Base-by-base conservation (phyloP, 495 filamentous ascomycete genomes). In the Penicillium roqueforti region DNA sequence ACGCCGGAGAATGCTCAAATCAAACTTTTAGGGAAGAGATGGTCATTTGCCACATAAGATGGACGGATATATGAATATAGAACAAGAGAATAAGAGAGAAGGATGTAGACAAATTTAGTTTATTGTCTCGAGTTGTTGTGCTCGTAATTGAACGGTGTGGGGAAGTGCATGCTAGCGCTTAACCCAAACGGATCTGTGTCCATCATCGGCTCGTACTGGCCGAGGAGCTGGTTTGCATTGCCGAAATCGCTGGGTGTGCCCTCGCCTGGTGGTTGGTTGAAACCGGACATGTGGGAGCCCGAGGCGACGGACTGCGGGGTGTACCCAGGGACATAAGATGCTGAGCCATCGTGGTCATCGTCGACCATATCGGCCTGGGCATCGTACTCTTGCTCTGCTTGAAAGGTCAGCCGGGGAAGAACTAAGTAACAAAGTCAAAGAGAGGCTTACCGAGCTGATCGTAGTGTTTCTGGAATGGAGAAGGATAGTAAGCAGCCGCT, bases 381-480 rank as follows among this genome's bases (percentile, higher is more conserved):
- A 73, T 98, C 93, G 78, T 97, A 97, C 79, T 98, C 93, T 81
- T 96, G 92, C 79, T 97, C 93, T 98, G 81, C 29, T 26, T 80
- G 26, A 23, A 10, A 85, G 7, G 25, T 49, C 28, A 56, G 37
- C 46, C 23, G 28, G 32, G 20, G 14, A 36, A 19, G 18, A 3
- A 7, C 16, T 16, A 23, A 31, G 1, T 6, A 32, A 8, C 1
- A 13, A 13, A 26, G 20, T 14, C 1, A n/a, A 29, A 18, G 23
- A 14, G 6, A 29, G 14, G 78, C 92, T 88, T 92, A 89, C 93
- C 93, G 76, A 98, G 87, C 80, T 97, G 92, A 73, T 96, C 88
- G 70, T 92, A 89, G 75, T 97, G 93, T 69, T 87, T 91, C 68
- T 95, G 89, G 69, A 95, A 96, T 20, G 87, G 83, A 51, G 89